A percentile compares a stretch with the other conserved stretches of the same genome.
Conservation (phyloP, 2,329 filamentous ascomycete species). For the Phaeosphaeriaceae sp. region DNA sequence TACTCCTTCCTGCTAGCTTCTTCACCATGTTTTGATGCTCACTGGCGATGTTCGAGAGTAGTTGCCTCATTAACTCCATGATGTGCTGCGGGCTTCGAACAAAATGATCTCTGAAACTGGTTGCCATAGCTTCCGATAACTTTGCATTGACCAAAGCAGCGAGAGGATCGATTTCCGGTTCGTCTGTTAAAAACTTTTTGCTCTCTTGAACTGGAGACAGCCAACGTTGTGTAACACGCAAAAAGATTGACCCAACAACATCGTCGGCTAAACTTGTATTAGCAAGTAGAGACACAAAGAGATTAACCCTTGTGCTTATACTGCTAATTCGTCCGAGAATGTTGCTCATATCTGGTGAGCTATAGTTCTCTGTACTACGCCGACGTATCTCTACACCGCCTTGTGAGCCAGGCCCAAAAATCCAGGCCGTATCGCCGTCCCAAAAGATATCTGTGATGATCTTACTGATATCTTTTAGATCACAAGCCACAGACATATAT, state of each 20-base stretch:
- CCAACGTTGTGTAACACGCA: constrained; percentile 66
- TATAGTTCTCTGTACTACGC: constrained; percentile 77
- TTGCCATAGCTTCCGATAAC: constrained; percentile 70
- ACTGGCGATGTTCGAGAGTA: constrained; percentile 57
- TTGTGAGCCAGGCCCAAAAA: constrained; percentile 55
- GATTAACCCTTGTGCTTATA: constrained; percentile 33
- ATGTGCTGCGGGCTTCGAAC: constrained; percentile 69
- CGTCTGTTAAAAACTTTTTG: constrained; percentile 30
- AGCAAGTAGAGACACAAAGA: constrained; percentile 48
- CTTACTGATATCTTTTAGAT: constrained; percentile 55
- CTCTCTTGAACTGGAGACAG: constrained; percentile 43
- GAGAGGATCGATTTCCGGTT: constrained; percentile 52
- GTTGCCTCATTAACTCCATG: constrained; percentile 66
- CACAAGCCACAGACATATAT: constrained; percentile 64
- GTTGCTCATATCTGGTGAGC: constrained; percentile 60
- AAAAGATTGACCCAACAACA: constrained; percentile 64
- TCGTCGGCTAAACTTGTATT: constrained; percentile 62
- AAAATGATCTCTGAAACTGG: constrained; percentile 67
- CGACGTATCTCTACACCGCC: constrained; percentile 61
- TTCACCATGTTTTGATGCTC: constrained; percentile 55
- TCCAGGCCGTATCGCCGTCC: constrained; percentile 61
- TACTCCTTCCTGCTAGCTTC: constrained; percentile 17
- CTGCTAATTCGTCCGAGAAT: constrained; percentile 67
- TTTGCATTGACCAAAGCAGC: constrained; percentile 63
- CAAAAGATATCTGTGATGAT: constrained; percentile 64